phyloP scores from a whole-genome alignment of 148 eudicot genomes.

The Polygonum maritimum region DNA sequence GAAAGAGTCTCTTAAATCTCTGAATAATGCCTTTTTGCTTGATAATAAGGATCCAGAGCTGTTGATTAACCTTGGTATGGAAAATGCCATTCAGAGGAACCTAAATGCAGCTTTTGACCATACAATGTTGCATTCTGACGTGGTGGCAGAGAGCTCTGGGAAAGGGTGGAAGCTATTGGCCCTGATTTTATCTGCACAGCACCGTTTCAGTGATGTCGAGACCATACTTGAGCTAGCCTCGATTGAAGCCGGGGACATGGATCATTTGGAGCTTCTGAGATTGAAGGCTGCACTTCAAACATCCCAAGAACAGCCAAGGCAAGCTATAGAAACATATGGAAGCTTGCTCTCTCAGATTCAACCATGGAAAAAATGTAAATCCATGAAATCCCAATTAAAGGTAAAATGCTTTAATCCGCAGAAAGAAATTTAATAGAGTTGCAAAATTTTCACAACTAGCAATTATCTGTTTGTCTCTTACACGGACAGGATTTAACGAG shows the following conservation, averaged over 20 bases:
- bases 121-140: conserved; percentile 44
- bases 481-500: neutral
- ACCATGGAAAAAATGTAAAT: conserved; percentile 28
- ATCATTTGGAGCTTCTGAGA: conserved; percentile 55
- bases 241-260: conserved; percentile 55
- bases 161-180: conserved; percentile 71
- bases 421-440: too few species aligned
- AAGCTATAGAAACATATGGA: conserved; percentile 71
- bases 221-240: conserved; percentile 66
- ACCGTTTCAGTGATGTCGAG: conserved; percentile 75
- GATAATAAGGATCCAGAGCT: conserved; percentile 49
- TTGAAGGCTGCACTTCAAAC: conserved; percentile 64
- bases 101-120: conserved; percentile 48
- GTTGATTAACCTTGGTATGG: conserved; percentile 47
- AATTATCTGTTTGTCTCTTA: neutral
- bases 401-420: conserved; percentile 11
- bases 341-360: conserved; percentile 64
- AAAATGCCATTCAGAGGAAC: conserved; percentile 72
- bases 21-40: conserved; percentile 29
- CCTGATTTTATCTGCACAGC: conserved; percentile 58
- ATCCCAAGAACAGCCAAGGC: conserved; percentile 65
- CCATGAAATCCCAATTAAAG: conserved; percentile 17
- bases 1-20: conserved; percentile 37
- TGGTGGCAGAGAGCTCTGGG: conserved; percentile 47
- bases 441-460: neutral